Conservation (phyloP, 148 eudicot species). For the Heliosperma pusillum region DNA sequence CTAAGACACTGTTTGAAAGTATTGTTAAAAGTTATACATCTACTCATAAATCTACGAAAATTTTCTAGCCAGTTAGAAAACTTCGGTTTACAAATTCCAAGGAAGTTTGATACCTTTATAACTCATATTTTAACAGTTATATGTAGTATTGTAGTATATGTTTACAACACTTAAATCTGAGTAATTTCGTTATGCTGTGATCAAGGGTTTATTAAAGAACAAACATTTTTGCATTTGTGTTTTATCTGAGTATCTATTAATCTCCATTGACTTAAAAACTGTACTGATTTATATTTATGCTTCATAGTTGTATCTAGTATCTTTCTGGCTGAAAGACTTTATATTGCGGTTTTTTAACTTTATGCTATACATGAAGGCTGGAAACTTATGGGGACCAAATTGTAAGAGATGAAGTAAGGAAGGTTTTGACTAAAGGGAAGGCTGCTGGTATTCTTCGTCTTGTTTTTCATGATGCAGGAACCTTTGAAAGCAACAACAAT, state of each 20-base stretch:
- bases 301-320: not conserved
- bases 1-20: not conserved
- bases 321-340: not conserved
- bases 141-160: not conserved
- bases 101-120: not conserved
- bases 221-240: not conserved
- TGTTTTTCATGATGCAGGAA: slow-evolving; percentile 98
- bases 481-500: slow-evolving; percentile 58
- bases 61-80: not conserved
- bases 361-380: slow-evolving; percentile 26
- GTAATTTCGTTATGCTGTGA: not conserved
- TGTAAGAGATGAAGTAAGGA: slow-evolving; percentile 62
- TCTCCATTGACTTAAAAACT: not conserved
- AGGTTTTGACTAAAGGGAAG: slow-evolving; percentile 73
- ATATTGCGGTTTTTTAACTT: not conserved
- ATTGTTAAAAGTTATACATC: not conserved
- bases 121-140: not conserved
- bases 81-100: not conserved
- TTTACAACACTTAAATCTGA: not conserved
- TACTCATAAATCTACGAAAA: not conserved
- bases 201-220: not conserved
- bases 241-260: not conserved
- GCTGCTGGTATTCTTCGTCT: slow-evolving; percentile 96
- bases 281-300: not conserved
- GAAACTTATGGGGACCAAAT: slow-evolving; percentile 37